Conservation (phyloP, 257 asterid species). For the Primulina eburnea region DNA sequence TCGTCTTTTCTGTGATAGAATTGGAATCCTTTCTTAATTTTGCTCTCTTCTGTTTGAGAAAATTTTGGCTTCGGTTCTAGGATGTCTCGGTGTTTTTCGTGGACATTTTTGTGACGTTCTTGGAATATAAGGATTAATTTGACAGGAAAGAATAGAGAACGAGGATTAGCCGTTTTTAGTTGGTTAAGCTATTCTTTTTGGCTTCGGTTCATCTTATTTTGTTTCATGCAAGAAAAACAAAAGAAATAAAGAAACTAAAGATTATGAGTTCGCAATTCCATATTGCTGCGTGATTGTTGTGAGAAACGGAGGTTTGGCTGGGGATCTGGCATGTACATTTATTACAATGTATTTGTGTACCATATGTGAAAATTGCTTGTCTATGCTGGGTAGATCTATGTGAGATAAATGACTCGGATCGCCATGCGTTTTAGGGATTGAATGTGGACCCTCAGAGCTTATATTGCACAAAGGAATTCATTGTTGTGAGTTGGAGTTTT, state of each 20-base stretch:
- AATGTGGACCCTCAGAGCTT: not conserved
- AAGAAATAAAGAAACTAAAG: not conserved
- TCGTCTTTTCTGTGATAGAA: not conserved
- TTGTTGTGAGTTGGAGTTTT: not conserved
- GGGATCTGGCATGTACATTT: not conserved
- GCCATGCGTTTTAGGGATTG: not conserved
- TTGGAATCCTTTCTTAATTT: not conserved
- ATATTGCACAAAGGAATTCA: not conserved
- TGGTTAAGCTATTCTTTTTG: not conserved
- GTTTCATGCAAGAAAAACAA: not conserved
- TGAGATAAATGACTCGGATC: not conserved
- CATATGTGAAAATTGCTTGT: conserved; percentile 2
- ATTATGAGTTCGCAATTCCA: not conserved
- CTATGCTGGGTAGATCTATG: not conserved
- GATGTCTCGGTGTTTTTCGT: not conserved
- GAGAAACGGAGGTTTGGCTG: conserved; percentile 2
- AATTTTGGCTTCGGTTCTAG: not conserved
- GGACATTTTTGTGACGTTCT: not conserved
- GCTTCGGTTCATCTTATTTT: no score
- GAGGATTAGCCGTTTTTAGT: not conserved
- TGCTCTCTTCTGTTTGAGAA: not conserved
- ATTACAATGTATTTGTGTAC: not conserved
- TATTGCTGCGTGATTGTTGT: not conserved
- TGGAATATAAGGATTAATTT: not conserved
- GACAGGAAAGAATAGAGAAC: not conserved